Conservation (phyloP, 2,329 filamentous ascomycete species). For the Paecilomyces sp. region DNA sequence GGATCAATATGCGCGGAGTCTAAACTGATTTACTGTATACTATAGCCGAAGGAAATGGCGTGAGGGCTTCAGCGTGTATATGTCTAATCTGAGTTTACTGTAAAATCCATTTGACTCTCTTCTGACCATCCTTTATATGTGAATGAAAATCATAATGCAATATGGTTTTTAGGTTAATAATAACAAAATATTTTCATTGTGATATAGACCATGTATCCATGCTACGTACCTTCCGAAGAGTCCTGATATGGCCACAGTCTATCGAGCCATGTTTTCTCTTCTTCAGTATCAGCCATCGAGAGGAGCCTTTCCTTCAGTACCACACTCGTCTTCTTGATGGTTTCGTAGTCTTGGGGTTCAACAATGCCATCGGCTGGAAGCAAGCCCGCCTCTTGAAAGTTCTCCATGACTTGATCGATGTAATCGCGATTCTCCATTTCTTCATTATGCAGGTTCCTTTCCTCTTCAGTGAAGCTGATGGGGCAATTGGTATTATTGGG, state of each 20-base stretch:
- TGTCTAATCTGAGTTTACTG: too few relatives aligned
- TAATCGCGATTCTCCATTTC: not conserved
- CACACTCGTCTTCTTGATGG: not conserved
- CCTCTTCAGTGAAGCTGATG: not conserved
- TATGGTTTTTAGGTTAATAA: too few relatives aligned
- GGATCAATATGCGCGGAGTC: too few relatives aligned
- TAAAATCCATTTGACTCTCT: too few relatives aligned
- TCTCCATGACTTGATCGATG: not conserved
- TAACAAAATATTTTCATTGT: too few relatives aligned
- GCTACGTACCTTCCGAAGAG: too few relatives aligned
- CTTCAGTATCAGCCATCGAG: not conserved
- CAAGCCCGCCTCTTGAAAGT: not conserved
- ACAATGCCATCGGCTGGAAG: not conserved
- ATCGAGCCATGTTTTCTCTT: not conserved
- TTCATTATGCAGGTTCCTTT: not conserved
- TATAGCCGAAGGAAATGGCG: too few relatives aligned
- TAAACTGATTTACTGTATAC: too few relatives aligned
- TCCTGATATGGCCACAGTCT: not conserved
- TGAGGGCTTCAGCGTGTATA: too few relatives aligned
- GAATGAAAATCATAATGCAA: too few relatives aligned
- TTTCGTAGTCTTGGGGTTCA: not conserved
- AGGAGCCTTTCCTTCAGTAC: not conserved
- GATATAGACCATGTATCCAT: too few relatives aligned
- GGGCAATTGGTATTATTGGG: not conserved
- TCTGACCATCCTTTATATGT: too few relatives aligned